A percentile compares a stretch with the other conserved stretches of the same genome.
Conservation (phyloP, 345 rosid genomes). For the Sisymbrium altissimum region DNA sequence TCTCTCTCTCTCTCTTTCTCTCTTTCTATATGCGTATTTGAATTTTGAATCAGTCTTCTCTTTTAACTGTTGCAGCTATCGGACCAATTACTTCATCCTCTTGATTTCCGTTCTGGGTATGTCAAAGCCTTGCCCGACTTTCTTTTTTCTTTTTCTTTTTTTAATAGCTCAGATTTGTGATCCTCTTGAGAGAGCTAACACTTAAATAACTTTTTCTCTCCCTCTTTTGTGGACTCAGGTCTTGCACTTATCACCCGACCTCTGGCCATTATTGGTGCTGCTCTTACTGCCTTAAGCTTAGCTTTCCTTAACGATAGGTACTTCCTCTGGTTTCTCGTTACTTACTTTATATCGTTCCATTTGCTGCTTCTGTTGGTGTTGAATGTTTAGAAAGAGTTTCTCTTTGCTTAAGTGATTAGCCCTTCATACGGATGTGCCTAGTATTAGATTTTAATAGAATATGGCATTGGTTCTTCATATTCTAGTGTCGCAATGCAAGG, state of each 20-base stretch:
- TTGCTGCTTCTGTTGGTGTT: not conserved
- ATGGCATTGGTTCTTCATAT: not conserved
- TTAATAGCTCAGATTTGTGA: not conserved
- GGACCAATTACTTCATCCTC: conserved; percentile 39
- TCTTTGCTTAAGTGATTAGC: not conserved
- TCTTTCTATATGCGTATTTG: not conserved
- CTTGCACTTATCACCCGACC: conserved; percentile 37
- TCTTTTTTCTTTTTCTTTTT: not conserved
- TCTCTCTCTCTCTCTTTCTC: not conserved
- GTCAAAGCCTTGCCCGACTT: not conserved
- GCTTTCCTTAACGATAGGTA: conserved; percentile 40
- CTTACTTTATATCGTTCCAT: not conserved
- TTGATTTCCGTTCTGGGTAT: conserved; percentile 33
- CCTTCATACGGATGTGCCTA: not conserved
- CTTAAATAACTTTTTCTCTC: too few relatives aligned
- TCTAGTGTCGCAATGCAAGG: not conserved
- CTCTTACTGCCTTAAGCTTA: conserved; percentile 34
- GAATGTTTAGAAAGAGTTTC: not conserved
- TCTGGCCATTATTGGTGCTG: conserved; percentile 30
- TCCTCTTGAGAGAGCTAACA: too few relatives aligned
- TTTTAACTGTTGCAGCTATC: conserved; percentile 25
- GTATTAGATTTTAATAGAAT: not conserved
- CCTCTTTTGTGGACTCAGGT: not conserved
- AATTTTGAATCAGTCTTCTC: conserved; percentile 4
- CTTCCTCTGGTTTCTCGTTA: not conserved